Percentiles rank a stretch among this genome's conserved stretches.
Conservation (phyloP, 768 basidiomycete genomes). For the Kwoniella botswanensis region DNA sequence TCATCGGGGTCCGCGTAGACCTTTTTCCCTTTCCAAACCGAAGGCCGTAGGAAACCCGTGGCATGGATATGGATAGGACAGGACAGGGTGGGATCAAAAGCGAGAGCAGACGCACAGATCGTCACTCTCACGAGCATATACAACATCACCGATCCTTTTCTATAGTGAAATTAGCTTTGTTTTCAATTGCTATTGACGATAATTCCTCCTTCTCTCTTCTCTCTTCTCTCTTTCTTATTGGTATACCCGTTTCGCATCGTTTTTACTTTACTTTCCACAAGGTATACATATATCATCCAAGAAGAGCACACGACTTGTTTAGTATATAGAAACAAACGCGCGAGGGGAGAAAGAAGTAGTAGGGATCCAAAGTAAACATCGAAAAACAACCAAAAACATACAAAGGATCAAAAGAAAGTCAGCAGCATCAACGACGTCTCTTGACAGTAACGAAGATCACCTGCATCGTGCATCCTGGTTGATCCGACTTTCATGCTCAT, state of each 20-base stretch:
- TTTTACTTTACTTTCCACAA: background rate
- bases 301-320: background rate
- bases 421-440: background rate
- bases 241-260: background rate
- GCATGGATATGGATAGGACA: too few relatives aligned
- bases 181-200: background rate
- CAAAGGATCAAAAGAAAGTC: conserved; percentile 7
- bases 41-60: conserved; percentile 14
- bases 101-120: conserved; percentile 21
- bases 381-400: conserved; percentile 5
- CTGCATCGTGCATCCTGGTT: background rate
- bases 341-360: background rate
- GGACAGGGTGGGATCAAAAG: conserved; percentile 12
- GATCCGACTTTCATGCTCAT: background rate
- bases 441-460: background rate
- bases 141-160: conserved; percentile 7
- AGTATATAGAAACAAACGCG: background rate
- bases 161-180: background rate
- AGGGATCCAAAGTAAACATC: background rate
- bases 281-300: background rate
- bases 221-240: background rate
- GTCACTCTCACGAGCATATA: background rate
- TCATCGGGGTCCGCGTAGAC: conserved; percentile 9
- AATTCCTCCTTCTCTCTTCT: background rate
- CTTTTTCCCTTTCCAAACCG: conserved; percentile 19